Base-by-base conservation (phyloP, 495 filamentous ascomycete genomes). In the Penicillium simplicissimum region DNA sequence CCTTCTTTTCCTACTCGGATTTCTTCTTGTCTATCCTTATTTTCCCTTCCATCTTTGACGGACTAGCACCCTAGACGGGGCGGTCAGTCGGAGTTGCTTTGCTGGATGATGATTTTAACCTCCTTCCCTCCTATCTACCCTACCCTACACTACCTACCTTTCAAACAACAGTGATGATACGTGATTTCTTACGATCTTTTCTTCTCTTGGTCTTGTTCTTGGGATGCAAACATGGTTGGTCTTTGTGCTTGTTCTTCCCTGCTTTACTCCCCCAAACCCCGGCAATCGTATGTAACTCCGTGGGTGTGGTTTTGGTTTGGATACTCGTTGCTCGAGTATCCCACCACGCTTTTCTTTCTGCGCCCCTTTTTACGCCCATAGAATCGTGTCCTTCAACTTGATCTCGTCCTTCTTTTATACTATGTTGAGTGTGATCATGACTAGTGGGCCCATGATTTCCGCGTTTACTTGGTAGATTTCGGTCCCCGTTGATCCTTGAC, bases 121-220 rank as follows among this genome's bases (percentile, higher is more conserved):
- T 23, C 21, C 45, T 5, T 28, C 14, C 49, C 49, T 19, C 28
- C 31, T 36, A 28, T 31, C 52, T 42, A 42, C 33, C 36, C 34
- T 28, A 55, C 33, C 51, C 23, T 42, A 42, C 15, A n/a, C 10
- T 42, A 55, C 33, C 36, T 28, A n/a, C 17, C 36, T 38, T 14
- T 13, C 19, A 28, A 42, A 38, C 23, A 55, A 53, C 36, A 14
- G 52, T 55, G 40, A 55, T 61, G 52, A 64, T 58, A 55, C 61
- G 53, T 21, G 63, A 65, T 61, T 61, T 48, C 57, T 66, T 62
- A 69, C 61, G 63, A 73, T 71, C 67, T 57, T 65, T 58, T 52
- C 28, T 13, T 60, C 52, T 34, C 23, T 62, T 38, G 31, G 8
- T 58, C 58, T 49, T 56, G 31, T 60, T 61, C 51, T 31, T 35